phyloP scores from a whole-genome alignment of 495 filamentous ascomycete species.

The Chlorociboria aeruginascens region DNA sequence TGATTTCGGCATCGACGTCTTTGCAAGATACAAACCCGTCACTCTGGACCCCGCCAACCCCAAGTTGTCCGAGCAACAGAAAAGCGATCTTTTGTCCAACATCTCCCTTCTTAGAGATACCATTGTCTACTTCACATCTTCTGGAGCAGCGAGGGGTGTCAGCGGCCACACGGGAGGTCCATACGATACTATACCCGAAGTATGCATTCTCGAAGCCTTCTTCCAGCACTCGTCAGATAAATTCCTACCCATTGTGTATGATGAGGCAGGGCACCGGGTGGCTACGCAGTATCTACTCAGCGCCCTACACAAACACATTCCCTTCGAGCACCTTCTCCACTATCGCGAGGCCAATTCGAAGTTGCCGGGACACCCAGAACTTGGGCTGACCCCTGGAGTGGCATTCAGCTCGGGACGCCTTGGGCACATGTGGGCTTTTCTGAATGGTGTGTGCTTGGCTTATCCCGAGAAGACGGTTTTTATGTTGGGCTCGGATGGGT shows the following conservation, averaged over 20 bases:
- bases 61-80: constrained; percentile 12
- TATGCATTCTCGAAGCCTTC: constrained; percentile 14
- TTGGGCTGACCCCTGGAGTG: constrained; percentile 13
- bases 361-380: constrained; percentile 14
- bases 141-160: constrained; percentile 11
- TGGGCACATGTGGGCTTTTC: constrained; percentile 10
- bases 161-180: constrained; percentile 14
- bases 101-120: constrained; percentile 13
- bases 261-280: constrained; percentile 14
- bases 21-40: constrained; percentile 12
- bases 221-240: constrained; percentile 8
- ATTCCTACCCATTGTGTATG: constrained; percentile 10
- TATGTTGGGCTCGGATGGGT: constrained; percentile 13
- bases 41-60: constrained; percentile 9
- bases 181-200: constrained; percentile 13
- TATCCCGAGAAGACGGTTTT: constrained; percentile 12
- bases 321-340: constrained; percentile 14
- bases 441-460: constrained; percentile 12
- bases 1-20: constrained; percentile 15
- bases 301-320: constrained; percentile 11
- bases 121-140: constrained; percentile 13
- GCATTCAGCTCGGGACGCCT: constrained; percentile 15
- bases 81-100: constrained; percentile 12
- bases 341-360: constrained; percentile 16
- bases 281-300: constrained; percentile 13